A percentile compares a stretch with the other conserved stretches of the same genome.
phyloP scores from a whole-genome alignment of 2,329 filamentous ascomycete species.

The Fonsecaea monophora region DNA sequence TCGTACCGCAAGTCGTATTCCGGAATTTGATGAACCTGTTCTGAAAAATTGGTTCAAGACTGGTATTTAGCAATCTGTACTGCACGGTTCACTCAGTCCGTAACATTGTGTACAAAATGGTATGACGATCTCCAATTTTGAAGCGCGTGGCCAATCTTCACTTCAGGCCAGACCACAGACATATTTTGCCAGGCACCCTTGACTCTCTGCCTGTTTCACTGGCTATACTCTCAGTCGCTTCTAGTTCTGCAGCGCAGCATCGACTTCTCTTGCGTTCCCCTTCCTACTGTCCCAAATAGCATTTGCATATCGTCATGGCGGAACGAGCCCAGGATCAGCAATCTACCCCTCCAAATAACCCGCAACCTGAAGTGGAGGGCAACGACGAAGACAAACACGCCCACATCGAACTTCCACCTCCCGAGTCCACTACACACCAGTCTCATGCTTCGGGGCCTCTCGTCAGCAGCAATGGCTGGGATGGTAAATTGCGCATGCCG shows the following conservation, averaged over 20 bases:
- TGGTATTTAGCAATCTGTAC: not conserved
- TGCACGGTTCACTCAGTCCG: not conserved
- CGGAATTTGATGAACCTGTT: not conserved
- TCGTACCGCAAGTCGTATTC: not conserved
- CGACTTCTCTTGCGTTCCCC: not conserved
- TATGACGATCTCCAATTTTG: slow-evolving; percentile 15
- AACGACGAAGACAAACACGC: slow-evolving; percentile 22
- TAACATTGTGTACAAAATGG: not conserved
- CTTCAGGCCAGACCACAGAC: slow-evolving; percentile 1
- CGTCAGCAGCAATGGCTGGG: slow-evolving; percentile 53
- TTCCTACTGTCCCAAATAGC: not conserved
- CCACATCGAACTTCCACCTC: slow-evolving; percentile 28
- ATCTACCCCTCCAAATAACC: slow-evolving; percentile 11
- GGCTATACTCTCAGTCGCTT: not conserved
- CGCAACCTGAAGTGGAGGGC: slow-evolving; percentile 8
- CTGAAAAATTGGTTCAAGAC: not conserved
- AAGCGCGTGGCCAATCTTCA: slow-evolving; percentile 11
- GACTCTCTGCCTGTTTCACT: not conserved
- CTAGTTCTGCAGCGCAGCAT: not conserved
- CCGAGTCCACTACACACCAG: slow-evolving; percentile 12
- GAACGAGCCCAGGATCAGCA: slow-evolving; percentile 20
- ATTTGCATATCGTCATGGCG: slow-evolving; percentile 18
- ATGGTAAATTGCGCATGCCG: slow-evolving; percentile 51
- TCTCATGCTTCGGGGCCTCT: slow-evolving; percentile 24
- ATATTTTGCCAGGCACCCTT: not conserved